Percentiles rank a stretch among this genome's conserved stretches.
These are phyloP conservation scores for Guadua angustifolia DNA, from an alignment of 176 grass and related monocot species.

Conservation along the genomic window DNA sequence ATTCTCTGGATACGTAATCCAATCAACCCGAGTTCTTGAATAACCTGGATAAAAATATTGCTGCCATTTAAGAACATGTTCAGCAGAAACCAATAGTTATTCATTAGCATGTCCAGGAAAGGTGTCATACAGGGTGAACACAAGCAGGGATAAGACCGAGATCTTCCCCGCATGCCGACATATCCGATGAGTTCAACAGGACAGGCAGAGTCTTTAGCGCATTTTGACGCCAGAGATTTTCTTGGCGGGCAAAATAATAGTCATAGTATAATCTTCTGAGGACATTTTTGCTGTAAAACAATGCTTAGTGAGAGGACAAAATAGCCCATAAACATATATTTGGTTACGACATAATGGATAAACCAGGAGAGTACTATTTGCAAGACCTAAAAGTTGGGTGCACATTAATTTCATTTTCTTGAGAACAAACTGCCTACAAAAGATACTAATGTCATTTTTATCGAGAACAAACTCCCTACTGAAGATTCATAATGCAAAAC, in stretches of 20 bases:
- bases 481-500: neutral
- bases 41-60: constrained; percentile 63
- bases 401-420: constrained; percentile 22
- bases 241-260: constrained; percentile 96
- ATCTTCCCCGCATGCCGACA: constrained; percentile 99
- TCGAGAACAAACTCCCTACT: neutral
- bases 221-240: constrained; percentile 91
- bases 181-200: constrained; percentile 91
- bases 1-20: constrained; percentile 98
- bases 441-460: constrained; percentile 17
- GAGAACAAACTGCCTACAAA: neutral
- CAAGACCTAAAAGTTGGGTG: constrained; percentile 13
- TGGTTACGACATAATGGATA: constrained; percentile 23
- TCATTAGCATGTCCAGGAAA: constrained; percentile 28
- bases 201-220: constrained; percentile 96
- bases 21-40: constrained; percentile 98
- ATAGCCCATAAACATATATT: neutral
- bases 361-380: constrained; percentile 6
- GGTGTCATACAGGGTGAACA: constrained; percentile 87
- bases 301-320: constrained; percentile 25
- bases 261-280: constrained; percentile 92
- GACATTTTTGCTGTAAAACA: constrained; percentile 92
- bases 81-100: constrained; percentile 19
- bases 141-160: constrained; percentile 98
- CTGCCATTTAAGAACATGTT: constrained; percentile 45